These are phyloP conservation scores for Pseudogymnoascus sp. DNA, from an alignment of 2,329 filamentous ascomycete genomes.

Conservation along the genomic window DNA sequence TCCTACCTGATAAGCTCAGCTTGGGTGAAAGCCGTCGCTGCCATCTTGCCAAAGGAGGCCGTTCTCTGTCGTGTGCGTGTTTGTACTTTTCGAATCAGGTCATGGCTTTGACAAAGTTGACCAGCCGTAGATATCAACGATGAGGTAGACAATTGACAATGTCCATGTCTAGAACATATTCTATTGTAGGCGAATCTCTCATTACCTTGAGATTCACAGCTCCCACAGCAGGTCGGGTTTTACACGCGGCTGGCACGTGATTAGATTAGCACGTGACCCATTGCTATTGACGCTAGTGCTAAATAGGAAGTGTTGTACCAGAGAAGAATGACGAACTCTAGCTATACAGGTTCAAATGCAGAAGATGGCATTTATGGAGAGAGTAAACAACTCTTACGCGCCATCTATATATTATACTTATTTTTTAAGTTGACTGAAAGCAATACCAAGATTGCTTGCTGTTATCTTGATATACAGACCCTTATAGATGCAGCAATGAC, in stretches of 20 bases:
- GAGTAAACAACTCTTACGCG: not conserved
- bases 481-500: not conserved
- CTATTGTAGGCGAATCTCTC: not conserved
- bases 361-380: not conserved
- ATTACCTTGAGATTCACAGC: not conserved
- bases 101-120: not conserved
- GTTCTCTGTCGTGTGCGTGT: constrained; percentile 1
- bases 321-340: not conserved
- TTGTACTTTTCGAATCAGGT: not conserved
- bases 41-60: constrained; percentile 19
- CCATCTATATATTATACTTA: not conserved
- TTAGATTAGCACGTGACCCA: not conserved
- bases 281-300: not conserved
- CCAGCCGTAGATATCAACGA: not conserved
- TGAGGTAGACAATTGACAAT: not conserved
- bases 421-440: not conserved
- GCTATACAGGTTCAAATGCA: not conserved
- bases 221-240: not conserved
- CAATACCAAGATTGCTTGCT: not conserved
- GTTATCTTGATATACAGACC: not conserved
- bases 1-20: constrained; percentile 29
- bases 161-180: not conserved
- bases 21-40: constrained; percentile 24
- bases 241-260: not conserved
- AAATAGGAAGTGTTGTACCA: not conserved